Evolutionary conservation across 129 eudicot genomes (phyloP), one percentile per base, ranked within the genome.

Genomic region (Glebionis coronaria): DNA sequence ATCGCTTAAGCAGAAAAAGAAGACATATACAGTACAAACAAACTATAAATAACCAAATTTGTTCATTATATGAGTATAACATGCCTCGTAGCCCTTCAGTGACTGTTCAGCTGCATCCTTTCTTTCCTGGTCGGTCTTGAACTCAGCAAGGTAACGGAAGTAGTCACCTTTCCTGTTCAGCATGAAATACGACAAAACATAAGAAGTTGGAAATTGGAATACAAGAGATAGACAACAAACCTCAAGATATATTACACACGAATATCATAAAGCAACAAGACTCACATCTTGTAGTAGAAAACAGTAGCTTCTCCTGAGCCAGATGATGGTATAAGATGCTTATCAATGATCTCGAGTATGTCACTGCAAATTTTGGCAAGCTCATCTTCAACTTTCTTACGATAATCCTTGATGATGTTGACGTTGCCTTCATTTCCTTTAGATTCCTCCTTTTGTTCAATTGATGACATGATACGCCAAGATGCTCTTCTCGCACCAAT

Each of bases 391-490:
- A 92, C 96, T 81, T 88, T 92, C 71, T 80, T 85, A 75, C 96
- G 91, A 44, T 86, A 92, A 46, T 85, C 82, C 72, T 86, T 92
- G 60, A 92, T 88, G 42, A 84, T 79, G 82, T 82, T 85, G 58
- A 92, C 96, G 58, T 85, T 88, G 72, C 73, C 70, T 73, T 92
- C 98, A 44, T 84, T 85, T 56, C 87, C 95, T 73, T 92, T 88
- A 9, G 96, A 85, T 69, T 88, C 96, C 76, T 92, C 98, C 80
- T 88, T 92, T 78, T 92, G 95, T 79, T 88, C 95, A 60, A 92
- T 88, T 12, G 98, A 92, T 28, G 98, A 92, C 95, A 92, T 88
- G 28, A 92, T 92, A 61, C 98, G 88, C 98, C 98, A 92, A 25
- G 98, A 92, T 62, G 96, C 98, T 74, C 98, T 78, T 54, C 95